Base-by-base conservation (phyloP, 352 stramenopile genomes). In the Sclerospora graminicola region DNA sequence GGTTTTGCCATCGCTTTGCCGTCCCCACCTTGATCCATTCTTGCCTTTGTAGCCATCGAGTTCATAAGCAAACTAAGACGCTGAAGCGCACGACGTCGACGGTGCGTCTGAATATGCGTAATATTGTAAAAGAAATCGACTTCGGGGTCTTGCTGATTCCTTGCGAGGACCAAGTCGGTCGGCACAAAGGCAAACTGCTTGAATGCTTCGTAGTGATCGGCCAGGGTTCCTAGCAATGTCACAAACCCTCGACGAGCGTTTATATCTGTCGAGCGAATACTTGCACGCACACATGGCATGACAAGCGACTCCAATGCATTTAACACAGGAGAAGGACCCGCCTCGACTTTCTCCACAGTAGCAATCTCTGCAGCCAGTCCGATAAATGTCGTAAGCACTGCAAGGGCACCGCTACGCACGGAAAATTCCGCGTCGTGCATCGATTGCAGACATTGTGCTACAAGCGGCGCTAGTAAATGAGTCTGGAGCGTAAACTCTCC, bases 61-160 rank as follows among this genome's bases (percentile, higher is more conserved):
- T 70, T 60, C 63, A 99, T 85, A n/a, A 89, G 45, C 42, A 72
- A 83, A 29, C 85, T 79, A 1, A 98, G 70, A 39, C 87, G 73
- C 45, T 89, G 73, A 19, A 99, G 72, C 13, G 94, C 95, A 40
- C 89, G 81, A 8, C 83, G 74, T 60, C 94, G 89, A 38, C 95
- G 82, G 59, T 99, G 96, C 34, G 95, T 69, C 63, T 99, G 96
- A 31, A 99, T 97, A 70, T 99, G 96, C 26, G 88, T 97, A 30
- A 98, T 79, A 62, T 98, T 98, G 53, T 96, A 86, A 69, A 99
- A 99, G 53, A 99, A 98, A 63, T 99, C 95, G 6, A 95, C 79
- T 51, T 99, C 87, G 8, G 82, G 69, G 49, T 97, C 87, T 6
- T 95, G 71, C 8, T 75, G 63, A 37, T 83, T 87, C 37, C 80